Evolutionary conservation across 495 filamentous ascomycete genomes (phyloP), one percentile per base, ranked within the genome.

Genomic region (Cercophora sp.): DNA sequence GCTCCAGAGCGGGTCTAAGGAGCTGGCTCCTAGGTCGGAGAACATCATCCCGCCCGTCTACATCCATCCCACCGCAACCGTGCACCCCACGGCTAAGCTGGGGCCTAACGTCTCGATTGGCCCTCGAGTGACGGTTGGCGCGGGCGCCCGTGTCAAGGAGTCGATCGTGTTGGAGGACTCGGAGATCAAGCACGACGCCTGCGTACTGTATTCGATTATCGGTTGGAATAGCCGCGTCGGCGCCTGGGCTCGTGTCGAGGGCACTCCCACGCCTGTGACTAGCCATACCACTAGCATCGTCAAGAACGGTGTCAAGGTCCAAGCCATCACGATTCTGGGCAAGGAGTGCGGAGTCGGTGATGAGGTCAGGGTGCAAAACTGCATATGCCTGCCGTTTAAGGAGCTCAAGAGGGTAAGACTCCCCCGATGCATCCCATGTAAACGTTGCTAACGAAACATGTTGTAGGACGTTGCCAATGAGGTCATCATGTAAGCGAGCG

Each of bases 401-500:
- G 94, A 97, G 71, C 74, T 99, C 66, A 99, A 97, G 82, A 82
- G 89, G 76, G 92, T 96, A 77, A 69, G 90, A 85, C 29, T 22
- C 2, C 13, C 10, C 20, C 32, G 4, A 22, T 32, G 16, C 8
- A 10, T 22, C 42, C 52, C 19, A 45, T 39, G 9, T 22, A 15
- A 4, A n/a, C 18, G n/a, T 49, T 62, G 66, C 76, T 78, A 54
- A 79, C 43, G 54, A 11, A 19, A 36, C n/a, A n/a, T n/a, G n/a
- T n/a, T n/a, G 37, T 65, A 92, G 87, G 88, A 93, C 69, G 89
- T 96, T 53, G 74, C 85, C 62, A 96, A 96, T 71, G 91, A 96
- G 68, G 89, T 96, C 55, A 96, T 96, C 63, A 96, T 96, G 91
- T 96, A 82, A n/a, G n/a, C n/a, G n/a, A n/a, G n/a, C n/a, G n/a